A percentile compares a stretch with the other conserved stretches of the same genome.
These are phyloP conservation scores for Boletus subparvulus DNA, from an alignment of 768 basidiomycete species.

Conservation along the genomic window DNA sequence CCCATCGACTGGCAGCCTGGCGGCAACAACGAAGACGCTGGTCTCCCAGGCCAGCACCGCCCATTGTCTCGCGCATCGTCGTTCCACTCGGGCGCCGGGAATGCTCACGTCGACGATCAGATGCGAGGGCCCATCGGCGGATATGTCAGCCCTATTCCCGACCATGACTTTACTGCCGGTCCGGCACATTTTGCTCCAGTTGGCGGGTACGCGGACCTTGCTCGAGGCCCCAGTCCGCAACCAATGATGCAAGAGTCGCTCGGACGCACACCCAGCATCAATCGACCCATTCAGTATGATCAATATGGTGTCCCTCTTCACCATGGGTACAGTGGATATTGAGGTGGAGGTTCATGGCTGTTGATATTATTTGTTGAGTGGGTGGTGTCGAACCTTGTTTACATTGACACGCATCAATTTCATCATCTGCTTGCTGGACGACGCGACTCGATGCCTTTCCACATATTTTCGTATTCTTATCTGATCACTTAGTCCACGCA, in stretches of 20 bases:
- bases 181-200: constrained; percentile 57
- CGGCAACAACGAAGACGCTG: constrained; percentile 43
- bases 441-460: constrained; percentile 18
- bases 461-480: not conserved
- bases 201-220: constrained; percentile 80
- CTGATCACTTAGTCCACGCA: not conserved
- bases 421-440: constrained; percentile 33
- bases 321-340: constrained; percentile 39
- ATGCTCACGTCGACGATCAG: constrained; percentile 37
- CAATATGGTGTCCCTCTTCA: constrained; percentile 59
- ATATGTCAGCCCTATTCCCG: constrained; percentile 50
- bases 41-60: constrained; percentile 48
- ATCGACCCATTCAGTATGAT: constrained; percentile 51
- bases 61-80: constrained; percentile 62
- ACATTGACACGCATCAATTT: constrained; percentile 6
- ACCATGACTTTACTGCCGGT: constrained; percentile 78
- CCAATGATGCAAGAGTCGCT: constrained; percentile 50
- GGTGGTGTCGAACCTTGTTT: not conserved
- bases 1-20: constrained; percentile 88
- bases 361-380: not conserved
- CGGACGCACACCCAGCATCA: constrained; percentile 41
- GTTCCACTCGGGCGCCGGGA: constrained; percentile 54
- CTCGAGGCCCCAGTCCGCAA: constrained; percentile 70
- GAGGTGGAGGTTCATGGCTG: not conserved
- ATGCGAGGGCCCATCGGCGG: constrained; percentile 34